A percentile compares a stretch with the other conserved stretches of the same genome.
Conservation (phyloP, 2,329 filamentous ascomycete species). For the Sporothrix pallida region DNA sequence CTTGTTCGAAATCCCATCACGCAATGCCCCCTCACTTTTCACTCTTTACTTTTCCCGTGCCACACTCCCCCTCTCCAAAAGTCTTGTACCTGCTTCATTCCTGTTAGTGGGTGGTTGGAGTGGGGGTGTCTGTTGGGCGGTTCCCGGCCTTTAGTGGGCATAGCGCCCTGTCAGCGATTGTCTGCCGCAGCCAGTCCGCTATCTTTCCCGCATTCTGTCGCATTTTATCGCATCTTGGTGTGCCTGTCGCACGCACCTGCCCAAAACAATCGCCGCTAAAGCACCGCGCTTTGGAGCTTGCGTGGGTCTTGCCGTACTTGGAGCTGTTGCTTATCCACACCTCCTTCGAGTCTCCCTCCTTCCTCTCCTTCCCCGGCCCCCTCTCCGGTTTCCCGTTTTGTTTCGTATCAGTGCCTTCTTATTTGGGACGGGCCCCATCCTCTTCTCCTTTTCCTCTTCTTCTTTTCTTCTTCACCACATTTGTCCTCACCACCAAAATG, state of each 20-base stretch:
- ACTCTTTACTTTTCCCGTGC: background rate
- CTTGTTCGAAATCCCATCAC: conserved; percentile 4
- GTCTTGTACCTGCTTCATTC: conserved; percentile 11
- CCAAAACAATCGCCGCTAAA: conserved; percentile 24
- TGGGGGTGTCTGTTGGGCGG: background rate
- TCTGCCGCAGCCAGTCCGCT: background rate
- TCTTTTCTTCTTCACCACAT: background rate
- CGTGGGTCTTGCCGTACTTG: background rate
- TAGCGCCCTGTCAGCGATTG: background rate
- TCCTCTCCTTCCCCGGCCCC: background rate
- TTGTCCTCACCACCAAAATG: conserved; percentile 31
- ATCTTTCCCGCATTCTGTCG: background rate
- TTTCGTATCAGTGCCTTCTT: background rate
- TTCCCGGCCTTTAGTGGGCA: background rate
- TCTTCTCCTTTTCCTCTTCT: background rate
- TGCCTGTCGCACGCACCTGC: conserved; percentile 26
- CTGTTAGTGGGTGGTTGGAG: background rate
- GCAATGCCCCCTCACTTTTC: conserved; percentile 3
- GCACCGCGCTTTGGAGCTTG: background rate
- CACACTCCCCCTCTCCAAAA: background rate
- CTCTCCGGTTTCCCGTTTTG: background rate
- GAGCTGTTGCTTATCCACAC: background rate
- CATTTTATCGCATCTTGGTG: background rate
- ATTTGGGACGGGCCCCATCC: background rate
- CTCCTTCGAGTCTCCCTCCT: background rate